A percentile compares a stretch with the other conserved stretches of the same genome.
These are phyloP conservation scores for Paramyrothecium roridum DNA, from an alignment of 2,329 filamentous ascomycete genomes.

Conservation along the genomic window DNA sequence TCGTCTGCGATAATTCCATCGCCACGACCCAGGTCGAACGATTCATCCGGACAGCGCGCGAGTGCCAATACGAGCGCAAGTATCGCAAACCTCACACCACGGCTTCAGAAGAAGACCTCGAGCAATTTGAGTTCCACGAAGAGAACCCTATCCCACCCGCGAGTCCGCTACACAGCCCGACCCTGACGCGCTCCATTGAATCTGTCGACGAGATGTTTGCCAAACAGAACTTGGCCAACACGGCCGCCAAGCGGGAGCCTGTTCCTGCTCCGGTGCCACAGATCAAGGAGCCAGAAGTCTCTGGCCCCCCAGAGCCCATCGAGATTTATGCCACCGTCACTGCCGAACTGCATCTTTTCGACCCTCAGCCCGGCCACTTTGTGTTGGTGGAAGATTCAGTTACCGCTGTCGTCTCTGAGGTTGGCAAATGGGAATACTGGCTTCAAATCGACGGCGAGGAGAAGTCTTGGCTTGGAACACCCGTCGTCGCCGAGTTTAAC, in stretches of 20 bases:
- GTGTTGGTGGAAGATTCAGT: constrained; percentile 73
- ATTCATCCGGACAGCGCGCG: constrained; percentile 78
- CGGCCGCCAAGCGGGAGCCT: constrained; percentile 40
- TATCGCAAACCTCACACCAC: constrained; percentile 76
- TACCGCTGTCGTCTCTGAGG: constrained; percentile 76
- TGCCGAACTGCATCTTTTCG: constrained; percentile 90
- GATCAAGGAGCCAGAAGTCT: constrained; percentile 12
- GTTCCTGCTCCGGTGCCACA: constrained; percentile 17
- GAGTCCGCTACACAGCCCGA: constrained; percentile 59
- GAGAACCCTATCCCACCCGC: constrained; percentile 63
- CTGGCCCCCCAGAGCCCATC: constrained; percentile 59
- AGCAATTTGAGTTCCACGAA: constrained; percentile 75
- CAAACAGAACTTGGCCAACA: constrained; percentile 44
- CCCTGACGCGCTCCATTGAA: constrained; percentile 51
- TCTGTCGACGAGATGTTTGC: constrained; percentile 55
- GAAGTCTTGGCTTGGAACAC: constrained; percentile 82
- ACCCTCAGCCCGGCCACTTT: constrained; percentile 84
- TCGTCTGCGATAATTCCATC: constrained; percentile 81
- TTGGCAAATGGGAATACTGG: constrained; percentile 94
- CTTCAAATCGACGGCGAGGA: constrained; percentile 76
- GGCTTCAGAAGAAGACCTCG: constrained; percentile 77
- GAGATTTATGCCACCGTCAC: constrained; percentile 73
- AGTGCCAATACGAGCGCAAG: constrained; percentile 98
- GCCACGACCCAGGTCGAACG: constrained; percentile 68
- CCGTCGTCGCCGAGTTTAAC: constrained; percentile 86